Conservation (phyloP, 306 rosid genomes). For the Cercis canadensis region DNA sequence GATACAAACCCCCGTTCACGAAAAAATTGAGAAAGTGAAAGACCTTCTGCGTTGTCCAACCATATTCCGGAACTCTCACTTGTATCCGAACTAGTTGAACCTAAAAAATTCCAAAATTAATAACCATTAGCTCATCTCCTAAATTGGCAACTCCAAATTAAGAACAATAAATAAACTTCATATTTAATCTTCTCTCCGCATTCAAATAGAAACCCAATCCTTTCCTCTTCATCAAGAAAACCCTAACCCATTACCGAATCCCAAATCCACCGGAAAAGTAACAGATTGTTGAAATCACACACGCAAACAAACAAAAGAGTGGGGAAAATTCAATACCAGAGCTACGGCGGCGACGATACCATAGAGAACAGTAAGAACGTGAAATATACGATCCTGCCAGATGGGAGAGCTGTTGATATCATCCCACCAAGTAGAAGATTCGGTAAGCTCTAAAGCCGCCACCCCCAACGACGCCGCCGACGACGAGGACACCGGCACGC, state of each 20-base stretch:
- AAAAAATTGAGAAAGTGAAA: conserved; percentile 97
- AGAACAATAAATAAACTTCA: no score
- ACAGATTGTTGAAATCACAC: not conserved
- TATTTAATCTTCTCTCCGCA: no score
- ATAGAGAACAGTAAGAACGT: conserved; percentile 76
- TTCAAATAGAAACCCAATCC: no score
- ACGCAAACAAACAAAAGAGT: not conserved
- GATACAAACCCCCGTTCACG: conserved; percentile 94
- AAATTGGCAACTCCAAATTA: no score
- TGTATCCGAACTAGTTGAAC: conserved; percentile 90
- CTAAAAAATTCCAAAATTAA: no score
- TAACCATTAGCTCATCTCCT: no score
- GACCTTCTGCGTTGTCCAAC: conserved; percentile 99
- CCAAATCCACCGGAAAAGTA: no score
- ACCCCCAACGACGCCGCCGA: conserved; percentile 50
- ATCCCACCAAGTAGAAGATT: conserved; percentile 80
- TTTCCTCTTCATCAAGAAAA: no score
- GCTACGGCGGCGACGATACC: conserved; percentile 82
- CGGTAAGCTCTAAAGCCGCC: conserved; percentile 55
- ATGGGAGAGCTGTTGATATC: conserved; percentile 69
- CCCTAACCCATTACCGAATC: no score
- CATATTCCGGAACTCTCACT: conserved; percentile 98
- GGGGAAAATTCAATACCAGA: conserved; percentile 47
- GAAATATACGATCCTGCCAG: conserved; percentile 89
- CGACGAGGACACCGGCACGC: conserved; percentile 11